A percentile compares a stretch with the other conserved stretches of the same genome.
These are phyloP conservation scores for Clonostachys chloroleuca DNA, from an alignment of 2,329 filamentous ascomycete genomes.

Conservation along the genomic window DNA sequence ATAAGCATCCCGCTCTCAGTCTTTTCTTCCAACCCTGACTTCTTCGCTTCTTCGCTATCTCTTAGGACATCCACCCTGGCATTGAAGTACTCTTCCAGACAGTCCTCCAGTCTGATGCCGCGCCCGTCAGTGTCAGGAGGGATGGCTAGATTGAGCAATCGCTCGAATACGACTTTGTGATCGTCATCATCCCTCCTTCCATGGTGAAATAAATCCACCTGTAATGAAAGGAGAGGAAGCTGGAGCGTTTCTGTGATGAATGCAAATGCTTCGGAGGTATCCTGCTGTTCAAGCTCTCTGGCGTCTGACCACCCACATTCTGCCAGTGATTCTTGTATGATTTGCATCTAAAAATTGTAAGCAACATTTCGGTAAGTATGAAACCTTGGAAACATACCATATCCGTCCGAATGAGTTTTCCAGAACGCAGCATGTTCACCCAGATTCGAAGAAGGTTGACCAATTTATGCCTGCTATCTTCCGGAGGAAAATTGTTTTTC, in stretches of 20 bases:
- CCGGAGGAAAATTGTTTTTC: slow-evolving; percentile 66
- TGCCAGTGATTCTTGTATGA: slow-evolving; percentile 76
- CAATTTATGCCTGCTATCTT: slow-evolving; percentile 67
- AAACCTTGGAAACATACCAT: slow-evolving; percentile 54
- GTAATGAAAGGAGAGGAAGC: slow-evolving; percentile 80
- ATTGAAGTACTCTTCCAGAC: slow-evolving; percentile 92
- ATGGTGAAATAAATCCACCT: slow-evolving; percentile 92
- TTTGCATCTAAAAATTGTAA: slow-evolving; percentile 58
- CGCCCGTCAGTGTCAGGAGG: slow-evolving; percentile 68
- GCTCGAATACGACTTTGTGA: slow-evolving; percentile 91
- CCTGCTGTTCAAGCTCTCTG: slow-evolving; percentile 74
- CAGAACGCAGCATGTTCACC: slow-evolving; percentile 87
- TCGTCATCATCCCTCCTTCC: slow-evolving; percentile 83
- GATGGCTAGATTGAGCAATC: slow-evolving; percentile 87
- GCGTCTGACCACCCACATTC: slow-evolving; percentile 89
- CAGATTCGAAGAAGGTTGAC: slow-evolving; percentile 79
- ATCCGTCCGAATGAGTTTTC: slow-evolving; percentile 79
- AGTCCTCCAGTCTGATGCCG: slow-evolving; percentile 79
- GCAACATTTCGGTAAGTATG: neutral
- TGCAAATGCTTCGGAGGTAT: slow-evolving; percentile 91
- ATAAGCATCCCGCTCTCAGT: slow-evolving; percentile 8
- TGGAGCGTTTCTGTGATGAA: slow-evolving; percentile 91
- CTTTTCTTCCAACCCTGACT: slow-evolving; percentile 20
- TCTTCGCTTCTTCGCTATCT: slow-evolving; percentile 56
- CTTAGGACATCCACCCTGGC: slow-evolving; percentile 85